These are phyloP conservation scores for Zygosaccharomyces bisporus DNA, from an alignment of 805 yeast genomes.

Conservation along the genomic window DNA sequence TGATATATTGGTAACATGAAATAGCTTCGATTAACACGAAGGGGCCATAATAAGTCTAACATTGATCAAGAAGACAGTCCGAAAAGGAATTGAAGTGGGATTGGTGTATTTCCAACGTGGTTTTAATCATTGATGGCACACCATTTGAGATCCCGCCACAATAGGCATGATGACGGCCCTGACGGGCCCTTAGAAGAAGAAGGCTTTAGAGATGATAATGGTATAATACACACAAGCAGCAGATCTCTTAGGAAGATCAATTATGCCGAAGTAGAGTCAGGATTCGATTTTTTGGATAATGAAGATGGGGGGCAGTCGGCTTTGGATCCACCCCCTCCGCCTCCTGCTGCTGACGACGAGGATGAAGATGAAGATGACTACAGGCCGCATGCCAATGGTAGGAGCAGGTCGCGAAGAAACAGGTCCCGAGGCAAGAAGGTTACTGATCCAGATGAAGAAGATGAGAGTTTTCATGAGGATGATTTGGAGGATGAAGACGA, in stretches of 20 bases:
- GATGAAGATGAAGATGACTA: slow-evolving; percentile 16
- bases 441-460: slow-evolving; percentile 27
- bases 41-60: slow-evolving; percentile 1
- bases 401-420: slow-evolving; percentile 4
- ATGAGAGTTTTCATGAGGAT: slow-evolving; percentile 36
- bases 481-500: slow-evolving; percentile 34
- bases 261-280: slow-evolving; percentile 37
- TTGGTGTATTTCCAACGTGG: neutral
- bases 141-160: slow-evolving; percentile 12
- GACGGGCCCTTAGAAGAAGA: slow-evolving; percentile 15
- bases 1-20: slow-evolving; percentile 3
- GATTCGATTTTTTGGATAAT: slow-evolving; percentile 31
- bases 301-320: slow-evolving; percentile 16
- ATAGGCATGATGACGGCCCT: slow-evolving; percentile 14
- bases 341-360: slow-evolving; percentile 13
- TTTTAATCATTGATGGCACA: slow-evolving; percentile 15
- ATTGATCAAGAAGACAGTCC: neutral
- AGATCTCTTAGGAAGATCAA: slow-evolving; percentile 36
- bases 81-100: neutral
- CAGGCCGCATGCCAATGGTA: slow-evolving; percentile 9
- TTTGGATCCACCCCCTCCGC: neutral
- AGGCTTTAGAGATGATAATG: slow-evolving; percentile 30
- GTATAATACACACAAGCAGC: slow-evolving; percentile 30
- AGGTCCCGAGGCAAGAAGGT: slow-evolving; percentile 11
- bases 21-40: slow-evolving; percentile 1